Evolutionary conservation across 805 yeast genomes (phyloP), one percentile per base, ranked within the genome.

Genomic region (Sungouiozyma intestinalis): DNA sequence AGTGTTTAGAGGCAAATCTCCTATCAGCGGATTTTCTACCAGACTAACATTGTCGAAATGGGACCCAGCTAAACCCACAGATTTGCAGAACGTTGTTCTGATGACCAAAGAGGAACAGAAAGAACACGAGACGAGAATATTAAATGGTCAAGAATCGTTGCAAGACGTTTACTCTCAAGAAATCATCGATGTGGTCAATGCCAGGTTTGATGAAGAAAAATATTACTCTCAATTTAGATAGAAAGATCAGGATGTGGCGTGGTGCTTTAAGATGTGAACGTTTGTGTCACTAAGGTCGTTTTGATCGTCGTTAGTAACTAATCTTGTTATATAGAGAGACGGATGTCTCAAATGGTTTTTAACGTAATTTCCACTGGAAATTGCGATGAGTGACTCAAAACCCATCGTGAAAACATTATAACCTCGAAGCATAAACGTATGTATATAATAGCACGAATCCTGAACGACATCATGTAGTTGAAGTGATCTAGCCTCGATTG

Each of bases 1-100:
- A 63, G 81, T 92, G 2, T 92, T 79, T 68, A 77, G 94, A 47
- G 97, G 97, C 13, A 86, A 87, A 61, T 82, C 95, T 0, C 92
- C 94, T 15, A 72, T 88, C 13, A 81, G 94, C 15, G 83, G 88
- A 16, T 84, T 72, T 52, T 80, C 88, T 4, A 84, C 94, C 1
- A 75, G 87, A 52, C 67, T 90, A 45, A 76, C 90, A 1, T 69
- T 92, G 33, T 78, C 94, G 1, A 70, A 84, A 57, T 92, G 99
- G 99, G 81, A 78, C 48, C 86, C 85, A 5, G 53, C 58, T 1
- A 65, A 72, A 50, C 84, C 80, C 11, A 65, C 83, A 20, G 71
- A 79, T 16, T 62, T 79, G 46, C 90, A 84, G 50, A 92, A 92
- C 59, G 76, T 86, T 38, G 94, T 90, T 5, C 69, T 90, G 2